These are phyloP conservation scores for Glycyrrhiza uralensis DNA, from an alignment of 306 rosid species.

Conservation along the genomic window DNA sequence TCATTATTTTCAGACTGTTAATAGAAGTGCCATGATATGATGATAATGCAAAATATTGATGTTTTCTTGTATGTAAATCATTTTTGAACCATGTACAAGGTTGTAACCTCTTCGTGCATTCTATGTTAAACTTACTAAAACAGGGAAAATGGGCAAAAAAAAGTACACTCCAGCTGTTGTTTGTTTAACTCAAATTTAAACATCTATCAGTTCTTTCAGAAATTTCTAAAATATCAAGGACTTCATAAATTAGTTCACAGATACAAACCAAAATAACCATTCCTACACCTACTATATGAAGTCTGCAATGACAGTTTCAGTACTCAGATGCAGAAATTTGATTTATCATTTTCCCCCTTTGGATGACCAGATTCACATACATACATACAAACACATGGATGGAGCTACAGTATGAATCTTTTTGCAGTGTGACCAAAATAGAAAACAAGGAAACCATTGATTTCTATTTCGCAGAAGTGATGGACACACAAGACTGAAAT, in stretches of 20 bases:
- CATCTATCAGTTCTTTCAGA: not conserved
- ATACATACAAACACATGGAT: not conserved
- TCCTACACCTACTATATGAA: not conserved
- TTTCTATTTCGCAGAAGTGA: conserved; percentile 23
- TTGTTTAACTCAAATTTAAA: conserved; percentile 2
- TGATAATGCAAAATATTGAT: not conserved
- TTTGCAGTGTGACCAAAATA: conserved; percentile 8
- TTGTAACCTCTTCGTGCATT: not conserved
- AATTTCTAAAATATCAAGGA: not conserved
- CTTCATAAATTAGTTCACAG: not conserved
- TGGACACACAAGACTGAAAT: not conserved
- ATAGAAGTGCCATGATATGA: not conserved
- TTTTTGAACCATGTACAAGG: not conserved
- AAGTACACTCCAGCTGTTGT: not conserved
- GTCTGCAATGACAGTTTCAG: not conserved
- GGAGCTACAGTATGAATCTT: not conserved
- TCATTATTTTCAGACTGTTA: not conserved
- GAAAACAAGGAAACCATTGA: not conserved
- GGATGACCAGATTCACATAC: not conserved
- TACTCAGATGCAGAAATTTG: not conserved
- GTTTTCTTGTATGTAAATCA: not conserved
- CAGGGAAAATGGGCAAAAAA: not conserved
- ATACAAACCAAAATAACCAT: not conserved
- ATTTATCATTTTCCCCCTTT: not conserved
- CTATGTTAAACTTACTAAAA: not conserved